These are phyloP conservation scores for Aspergillus awamori DNA, from an alignment of 2,329 filamentous ascomycete genomes.

Conservation along the genomic window DNA sequence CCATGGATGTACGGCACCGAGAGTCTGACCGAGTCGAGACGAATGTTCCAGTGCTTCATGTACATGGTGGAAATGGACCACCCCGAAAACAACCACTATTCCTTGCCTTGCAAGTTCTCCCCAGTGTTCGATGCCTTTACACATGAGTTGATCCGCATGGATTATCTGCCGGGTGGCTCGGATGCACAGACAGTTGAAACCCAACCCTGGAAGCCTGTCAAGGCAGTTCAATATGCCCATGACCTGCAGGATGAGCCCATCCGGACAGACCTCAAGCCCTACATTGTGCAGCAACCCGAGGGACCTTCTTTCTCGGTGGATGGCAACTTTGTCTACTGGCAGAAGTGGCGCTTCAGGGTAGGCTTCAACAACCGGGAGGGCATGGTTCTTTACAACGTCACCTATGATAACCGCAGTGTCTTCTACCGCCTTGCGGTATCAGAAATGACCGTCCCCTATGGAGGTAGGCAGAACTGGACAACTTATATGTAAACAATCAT, in stretches of 20 bases:
- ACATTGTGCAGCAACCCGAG: slow-evolving; percentile 67
- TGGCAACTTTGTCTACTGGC: slow-evolving; percentile 63
- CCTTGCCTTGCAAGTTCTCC: slow-evolving; percentile 40
- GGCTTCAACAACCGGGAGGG: slow-evolving; percentile 67
- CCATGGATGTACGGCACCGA: slow-evolving; percentile 70
- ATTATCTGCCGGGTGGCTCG: slow-evolving; percentile 67
- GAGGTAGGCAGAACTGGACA: slow-evolving; percentile 31
- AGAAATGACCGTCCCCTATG: slow-evolving; percentile 63
- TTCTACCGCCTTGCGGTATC: slow-evolving; percentile 69
- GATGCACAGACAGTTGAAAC: slow-evolving; percentile 61
- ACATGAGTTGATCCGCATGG: slow-evolving; percentile 69
- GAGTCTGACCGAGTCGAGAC: slow-evolving; percentile 40
- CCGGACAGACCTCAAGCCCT: slow-evolving; percentile 64
- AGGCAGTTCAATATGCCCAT: slow-evolving; percentile 58
- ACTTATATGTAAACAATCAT: neutral
- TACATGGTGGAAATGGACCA: slow-evolving; percentile 40
- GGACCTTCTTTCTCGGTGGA: slow-evolving; percentile 64
- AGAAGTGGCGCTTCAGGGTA: slow-evolving; percentile 66
- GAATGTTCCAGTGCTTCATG: slow-evolving; percentile 47
- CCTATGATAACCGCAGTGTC: slow-evolving; percentile 64
- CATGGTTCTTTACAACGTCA: slow-evolving; percentile 68
- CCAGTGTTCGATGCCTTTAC: slow-evolving; percentile 59
- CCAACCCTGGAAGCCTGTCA: slow-evolving; percentile 59
- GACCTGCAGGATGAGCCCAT: slow-evolving; percentile 66
- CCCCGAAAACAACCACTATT: slow-evolving; percentile 43